phyloP scores from a whole-genome alignment of 768 basidiomycete species.

The Sporobolomyces roseus region DNA sequence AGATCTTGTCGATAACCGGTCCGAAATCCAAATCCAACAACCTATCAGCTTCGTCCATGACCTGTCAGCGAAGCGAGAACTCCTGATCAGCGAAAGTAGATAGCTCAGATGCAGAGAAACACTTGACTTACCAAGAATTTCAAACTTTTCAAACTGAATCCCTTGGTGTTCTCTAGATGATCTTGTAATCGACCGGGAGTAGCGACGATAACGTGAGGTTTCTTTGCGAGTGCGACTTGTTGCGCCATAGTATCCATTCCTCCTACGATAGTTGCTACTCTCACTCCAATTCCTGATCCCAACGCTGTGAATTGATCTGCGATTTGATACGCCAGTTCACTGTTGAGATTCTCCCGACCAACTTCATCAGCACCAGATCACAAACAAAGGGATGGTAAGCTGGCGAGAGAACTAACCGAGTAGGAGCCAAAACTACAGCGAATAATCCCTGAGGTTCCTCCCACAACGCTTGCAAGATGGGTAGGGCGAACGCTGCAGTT shows the following conservation, averaged over 20 bases:
- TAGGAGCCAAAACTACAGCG: constrained; percentile 89
- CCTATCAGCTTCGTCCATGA: constrained; percentile 96
- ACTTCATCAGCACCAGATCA: too few species aligned
- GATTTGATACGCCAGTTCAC: constrained; percentile 96
- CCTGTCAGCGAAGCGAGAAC: constrained; percentile 55
- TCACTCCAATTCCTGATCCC: constrained; percentile 86
- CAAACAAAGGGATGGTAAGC: too few species aligned
- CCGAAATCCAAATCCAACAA: constrained; percentile 95
- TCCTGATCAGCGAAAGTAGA: too few species aligned
- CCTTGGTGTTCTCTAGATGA: constrained; percentile 95
- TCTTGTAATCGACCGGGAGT: constrained; percentile 90
- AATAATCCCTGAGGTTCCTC: constrained; percentile 90
- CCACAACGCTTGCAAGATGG: constrained; percentile 94
- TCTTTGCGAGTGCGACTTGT: constrained; percentile 83
- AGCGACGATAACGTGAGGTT: constrained; percentile 89
- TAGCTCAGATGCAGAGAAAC: neutral
- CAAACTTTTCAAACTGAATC: constrained; percentile 77
- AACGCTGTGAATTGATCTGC: constrained; percentile 91
- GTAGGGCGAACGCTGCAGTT: constrained; percentile 93
- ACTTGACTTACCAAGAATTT: constrained; percentile 71
- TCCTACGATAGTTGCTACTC: constrained; percentile 88
- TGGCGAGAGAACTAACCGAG: constrained; percentile 69
- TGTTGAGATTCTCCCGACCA: too few species aligned
- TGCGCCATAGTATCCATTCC: constrained; percentile 89
- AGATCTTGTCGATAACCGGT: constrained; percentile 88